These are phyloP conservation scores for Manihot esculenta DNA, from an alignment of 441 rosid species.

Conservation along the genomic window DNA sequence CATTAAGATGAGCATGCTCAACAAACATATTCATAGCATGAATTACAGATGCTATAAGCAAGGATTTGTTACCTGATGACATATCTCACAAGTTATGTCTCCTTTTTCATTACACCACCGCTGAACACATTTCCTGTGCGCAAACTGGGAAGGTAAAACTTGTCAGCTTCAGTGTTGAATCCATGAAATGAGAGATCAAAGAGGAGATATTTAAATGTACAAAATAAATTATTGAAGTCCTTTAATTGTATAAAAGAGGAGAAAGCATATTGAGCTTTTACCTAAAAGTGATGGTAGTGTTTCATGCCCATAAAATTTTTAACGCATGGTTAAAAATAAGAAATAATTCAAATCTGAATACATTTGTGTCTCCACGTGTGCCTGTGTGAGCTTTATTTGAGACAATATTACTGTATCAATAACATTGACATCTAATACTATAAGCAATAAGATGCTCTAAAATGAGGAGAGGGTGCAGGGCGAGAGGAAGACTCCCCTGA, in stretches of 20 bases:
- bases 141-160: slow-evolving; percentile 43
- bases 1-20: not conserved
- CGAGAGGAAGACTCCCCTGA: too few relatives aligned
- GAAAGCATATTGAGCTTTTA: not conserved
- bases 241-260: not conserved
- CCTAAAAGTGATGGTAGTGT: not conserved
- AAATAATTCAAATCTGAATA: too few relatives aligned
- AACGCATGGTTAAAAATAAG: too few relatives aligned
- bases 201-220: too few relatives aligned
- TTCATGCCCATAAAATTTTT: not conserved
- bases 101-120: slow-evolving; percentile 97
- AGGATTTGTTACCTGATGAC: slow-evolving; percentile 62
- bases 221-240: too few relatives aligned
- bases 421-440: too few relatives aligned
- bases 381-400: too few relatives aligned
- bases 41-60: slow-evolving; percentile 8
- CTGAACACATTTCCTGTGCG: slow-evolving; percentile 93
- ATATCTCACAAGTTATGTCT: slow-evolving; percentile 85
- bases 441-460: too few relatives aligned
- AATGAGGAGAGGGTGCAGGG: not conserved
- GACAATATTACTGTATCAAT: too few relatives aligned
- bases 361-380: too few relatives aligned
- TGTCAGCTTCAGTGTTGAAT: slow-evolving; percentile 17
- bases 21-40: not conserved
- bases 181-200: not conserved